Evolutionary conservation across 1,284 basidiomycete species (phyloP).

Genomic region (Cryptococcus sp.): DNA sequence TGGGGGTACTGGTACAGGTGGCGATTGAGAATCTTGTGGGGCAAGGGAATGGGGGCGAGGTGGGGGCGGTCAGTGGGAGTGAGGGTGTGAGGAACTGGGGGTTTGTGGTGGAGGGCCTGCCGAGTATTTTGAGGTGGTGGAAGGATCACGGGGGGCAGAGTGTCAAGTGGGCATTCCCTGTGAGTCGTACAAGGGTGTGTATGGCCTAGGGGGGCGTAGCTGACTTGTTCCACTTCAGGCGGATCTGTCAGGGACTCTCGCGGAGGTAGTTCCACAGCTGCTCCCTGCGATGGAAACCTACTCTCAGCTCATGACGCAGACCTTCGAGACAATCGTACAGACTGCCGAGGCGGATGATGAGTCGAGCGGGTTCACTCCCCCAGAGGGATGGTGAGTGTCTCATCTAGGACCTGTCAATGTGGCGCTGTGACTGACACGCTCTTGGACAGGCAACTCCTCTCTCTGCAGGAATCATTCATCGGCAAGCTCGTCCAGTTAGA

Average conservation of each 20-base stretch:
- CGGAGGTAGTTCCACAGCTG: background rate
- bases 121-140: conserved; percentile 37
- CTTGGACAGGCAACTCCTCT: conserved; percentile 20
- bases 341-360: conserved; percentile 34
- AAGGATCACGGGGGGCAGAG: conserved; percentile 21
- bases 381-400: conserved; percentile 37
- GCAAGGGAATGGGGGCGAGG: background rate
- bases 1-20: conserved; percentile 11
- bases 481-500: conserved; percentile 27
- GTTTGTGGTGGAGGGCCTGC: conserved; percentile 33
- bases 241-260: conserved; percentile 8
- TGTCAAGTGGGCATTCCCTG: conserved; percentile 32
- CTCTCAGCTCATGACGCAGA: conserved; percentile 13
- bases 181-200: conserved; percentile 14
- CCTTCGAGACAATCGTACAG: conserved; percentile 11
- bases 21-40: conserved; percentile 1
- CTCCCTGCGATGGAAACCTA: conserved; percentile 14
- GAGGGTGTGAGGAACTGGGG: conserved; percentile 17
- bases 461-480: conserved; percentile 29
- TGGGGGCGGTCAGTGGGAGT: background rate
- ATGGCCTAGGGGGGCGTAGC: too few relatives aligned
- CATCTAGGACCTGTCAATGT: too few relatives aligned
- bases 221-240: conserved; percentile 3
- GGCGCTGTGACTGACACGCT: background rate
- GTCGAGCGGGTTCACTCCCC: conserved; percentile 26